Conservation (phyloP, 2,329 filamentous ascomycete species). For the Cladophialophora yegresii region DNA sequence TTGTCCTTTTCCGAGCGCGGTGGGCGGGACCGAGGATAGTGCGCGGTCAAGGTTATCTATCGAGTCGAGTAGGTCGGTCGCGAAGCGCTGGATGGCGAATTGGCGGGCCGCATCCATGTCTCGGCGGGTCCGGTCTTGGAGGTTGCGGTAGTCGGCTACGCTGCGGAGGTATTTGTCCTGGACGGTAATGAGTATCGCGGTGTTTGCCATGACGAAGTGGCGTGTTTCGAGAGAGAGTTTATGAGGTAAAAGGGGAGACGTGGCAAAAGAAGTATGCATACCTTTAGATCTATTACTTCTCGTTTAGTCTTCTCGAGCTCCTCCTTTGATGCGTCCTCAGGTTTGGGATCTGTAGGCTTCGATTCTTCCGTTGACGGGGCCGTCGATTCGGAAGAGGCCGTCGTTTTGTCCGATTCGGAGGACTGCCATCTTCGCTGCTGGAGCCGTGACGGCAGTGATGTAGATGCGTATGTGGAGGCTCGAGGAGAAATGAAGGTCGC, state of each 20-base stretch:
- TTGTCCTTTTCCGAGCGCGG: conserved; percentile 62
- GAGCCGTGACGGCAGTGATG: conserved; percentile 42
- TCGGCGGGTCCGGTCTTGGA: conserved; percentile 89
- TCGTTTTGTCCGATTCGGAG: conserved; percentile 43
- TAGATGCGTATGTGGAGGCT: conserved; percentile 35
- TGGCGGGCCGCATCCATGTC: conserved; percentile 84
- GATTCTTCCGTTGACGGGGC: conserved; percentile 50
- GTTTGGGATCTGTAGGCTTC: conserved; percentile 44
- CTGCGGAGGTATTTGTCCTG: conserved; percentile 94
- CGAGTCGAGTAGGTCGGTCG: conserved; percentile 89
- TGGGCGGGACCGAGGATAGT: conserved; percentile 72
- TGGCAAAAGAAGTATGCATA: conserved; percentile 45
- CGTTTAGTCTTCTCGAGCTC: conserved; percentile 72
- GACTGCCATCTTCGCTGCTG: conserved; percentile 46
- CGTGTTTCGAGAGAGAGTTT: too few relatives aligned
- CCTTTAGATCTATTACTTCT: conserved; percentile 82
- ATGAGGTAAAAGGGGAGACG: neutral
- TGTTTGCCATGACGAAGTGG: neutral
- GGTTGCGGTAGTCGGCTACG: conserved; percentile 95
- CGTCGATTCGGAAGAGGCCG: conserved; percentile 40
- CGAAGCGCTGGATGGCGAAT: conserved; percentile 93
- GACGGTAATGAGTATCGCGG: conserved; percentile 7
- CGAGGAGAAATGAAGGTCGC: conserved; percentile 25
- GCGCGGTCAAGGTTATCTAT: conserved; percentile 98
- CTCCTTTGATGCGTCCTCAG: conserved; percentile 58